Conservation (phyloP, 2,329 filamentous ascomycete genomes). For the Trichoderma oligosporum region DNA sequence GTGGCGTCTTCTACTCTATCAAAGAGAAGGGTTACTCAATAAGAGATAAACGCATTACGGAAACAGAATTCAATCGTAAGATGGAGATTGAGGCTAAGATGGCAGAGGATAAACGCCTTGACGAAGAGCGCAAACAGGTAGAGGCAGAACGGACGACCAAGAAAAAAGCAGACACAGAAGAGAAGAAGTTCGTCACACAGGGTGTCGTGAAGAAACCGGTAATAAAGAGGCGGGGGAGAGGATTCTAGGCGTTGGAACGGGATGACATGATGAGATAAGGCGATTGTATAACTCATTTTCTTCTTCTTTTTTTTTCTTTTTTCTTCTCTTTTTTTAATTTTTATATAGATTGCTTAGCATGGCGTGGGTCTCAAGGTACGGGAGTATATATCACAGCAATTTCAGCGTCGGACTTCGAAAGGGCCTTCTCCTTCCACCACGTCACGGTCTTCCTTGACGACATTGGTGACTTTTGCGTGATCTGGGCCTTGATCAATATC, state of each 20-base stretch:
- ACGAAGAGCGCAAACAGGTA: constrained; percentile 53
- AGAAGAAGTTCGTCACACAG: constrained; percentile 58
- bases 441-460: constrained; percentile 66
- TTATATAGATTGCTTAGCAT: constrained; percentile 2
- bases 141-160: constrained; percentile 45
- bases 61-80: constrained; percentile 86
- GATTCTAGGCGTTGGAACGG: constrained; percentile 37
- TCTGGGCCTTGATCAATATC: constrained; percentile 72
- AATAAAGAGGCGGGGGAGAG: constrained; percentile 53
- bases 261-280: not conserved
- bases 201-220: constrained; percentile 61
- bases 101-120: constrained; percentile 73
- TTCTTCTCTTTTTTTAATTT: too few species aligned
- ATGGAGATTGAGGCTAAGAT: constrained; percentile 94
- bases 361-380: not conserved
- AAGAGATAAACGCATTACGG: constrained; percentile 78
- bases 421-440: constrained; percentile 62
- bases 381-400: not conserved
- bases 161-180: constrained; percentile 36
- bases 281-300: not conserved
- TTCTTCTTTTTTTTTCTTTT: too few species aligned
- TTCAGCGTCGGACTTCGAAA: constrained; percentile 55
- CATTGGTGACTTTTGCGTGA: constrained; percentile 66
- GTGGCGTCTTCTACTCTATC: constrained; percentile 94
- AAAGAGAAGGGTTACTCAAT: constrained; percentile 96